These are phyloP conservation scores for Croton laevigatus DNA, from an alignment of 441 rosid genomes.

Conservation along the genomic window DNA sequence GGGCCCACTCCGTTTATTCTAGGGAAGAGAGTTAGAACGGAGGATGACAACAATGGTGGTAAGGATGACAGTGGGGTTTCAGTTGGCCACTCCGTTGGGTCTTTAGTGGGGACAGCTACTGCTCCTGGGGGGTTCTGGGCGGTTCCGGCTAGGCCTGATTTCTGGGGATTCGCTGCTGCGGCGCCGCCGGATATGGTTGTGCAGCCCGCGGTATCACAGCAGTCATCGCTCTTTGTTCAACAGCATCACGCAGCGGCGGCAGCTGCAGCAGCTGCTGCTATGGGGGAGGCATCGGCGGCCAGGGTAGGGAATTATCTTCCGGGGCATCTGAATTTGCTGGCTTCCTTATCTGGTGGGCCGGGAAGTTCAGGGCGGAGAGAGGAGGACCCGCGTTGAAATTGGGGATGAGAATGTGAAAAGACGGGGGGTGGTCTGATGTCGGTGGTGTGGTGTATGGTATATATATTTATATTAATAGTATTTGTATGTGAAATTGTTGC, in stretches of 20 bases:
- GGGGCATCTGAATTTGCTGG: conserved; percentile 86
- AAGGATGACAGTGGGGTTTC: conserved; percentile 46
- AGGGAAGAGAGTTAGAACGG: conserved; percentile 73
- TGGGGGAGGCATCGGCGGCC: conserved; percentile 97
- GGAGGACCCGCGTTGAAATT: conserved; percentile 61
- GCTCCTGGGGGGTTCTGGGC: conserved; percentile 78
- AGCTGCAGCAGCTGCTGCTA: conserved; percentile 34
- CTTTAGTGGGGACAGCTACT: conserved; percentile 42
- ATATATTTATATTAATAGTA: conserved; percentile 32
- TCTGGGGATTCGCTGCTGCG: conserved; percentile 75
- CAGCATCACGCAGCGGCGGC: conserved; percentile 57
- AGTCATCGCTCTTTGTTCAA: conserved; percentile 62
- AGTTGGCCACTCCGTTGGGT: conserved; percentile 41
- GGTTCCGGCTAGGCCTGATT: conserved; percentile 71
- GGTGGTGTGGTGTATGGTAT: conserved; percentile 23
- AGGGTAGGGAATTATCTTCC: conserved; percentile 91
- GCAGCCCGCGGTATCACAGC: conserved; percentile 49
- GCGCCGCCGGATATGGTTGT: conserved; percentile 55
- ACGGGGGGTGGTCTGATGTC: neutral
- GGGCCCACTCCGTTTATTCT: conserved; percentile 71
- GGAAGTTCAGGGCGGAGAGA: conserved; percentile 80
- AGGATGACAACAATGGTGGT: conserved; percentile 48
- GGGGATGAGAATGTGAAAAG: conserved; percentile 2
- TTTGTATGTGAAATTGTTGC: conserved; percentile 29
- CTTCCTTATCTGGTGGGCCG: conserved; percentile 80